phyloP scores from a whole-genome alignment of 2,329 filamentous ascomycete genomes.

The Diaporthe longicolla region DNA sequence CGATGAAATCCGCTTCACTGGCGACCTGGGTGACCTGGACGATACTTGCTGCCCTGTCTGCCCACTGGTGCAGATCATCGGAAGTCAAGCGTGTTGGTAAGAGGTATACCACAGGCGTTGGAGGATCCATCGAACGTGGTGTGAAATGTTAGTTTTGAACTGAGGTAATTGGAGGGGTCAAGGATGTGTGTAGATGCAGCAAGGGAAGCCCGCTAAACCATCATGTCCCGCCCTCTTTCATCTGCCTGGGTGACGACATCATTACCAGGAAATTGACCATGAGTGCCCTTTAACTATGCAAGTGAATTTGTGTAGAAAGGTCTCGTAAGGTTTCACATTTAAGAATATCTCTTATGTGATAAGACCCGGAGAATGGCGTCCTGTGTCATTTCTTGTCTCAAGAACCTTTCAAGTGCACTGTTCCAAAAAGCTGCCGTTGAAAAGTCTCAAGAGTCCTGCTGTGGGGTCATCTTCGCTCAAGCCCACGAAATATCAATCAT shows the following conservation, averaged over 20 bases:
- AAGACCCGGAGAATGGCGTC: not conserved
- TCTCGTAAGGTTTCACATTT: not conserved
- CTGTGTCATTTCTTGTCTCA: not conserved
- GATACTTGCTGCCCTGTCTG: slow-evolving; percentile 74
- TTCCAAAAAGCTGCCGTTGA: not conserved
- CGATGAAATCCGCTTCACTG: slow-evolving; percentile 78
- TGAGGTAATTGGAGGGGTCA: not conserved
- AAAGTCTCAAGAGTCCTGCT: not conserved
- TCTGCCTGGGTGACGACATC: not conserved
- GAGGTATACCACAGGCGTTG: slow-evolving; percentile 78
- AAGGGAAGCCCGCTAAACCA: not conserved
- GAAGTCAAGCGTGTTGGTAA: slow-evolving; percentile 77
- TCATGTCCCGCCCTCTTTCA: not conserved
- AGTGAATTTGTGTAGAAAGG: not conserved
- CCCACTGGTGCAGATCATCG: slow-evolving; percentile 73
- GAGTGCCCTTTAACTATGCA: not conserved
- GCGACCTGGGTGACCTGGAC: slow-evolving; percentile 84
- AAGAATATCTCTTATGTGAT: not conserved
- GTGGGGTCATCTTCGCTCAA: not conserved
- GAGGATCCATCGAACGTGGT: slow-evolving; percentile 48
- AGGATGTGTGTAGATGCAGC: not conserved
- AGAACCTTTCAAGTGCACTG: not conserved
- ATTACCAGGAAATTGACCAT: not conserved
- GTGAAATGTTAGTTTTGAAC: not conserved
- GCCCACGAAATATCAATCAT: not conserved